Percentiles rank a stretch among this genome's conserved stretches.
phyloP scores from a whole-genome alignment of 2,329 filamentous ascomycete genomes.

The Aschersonia sp. region DNA sequence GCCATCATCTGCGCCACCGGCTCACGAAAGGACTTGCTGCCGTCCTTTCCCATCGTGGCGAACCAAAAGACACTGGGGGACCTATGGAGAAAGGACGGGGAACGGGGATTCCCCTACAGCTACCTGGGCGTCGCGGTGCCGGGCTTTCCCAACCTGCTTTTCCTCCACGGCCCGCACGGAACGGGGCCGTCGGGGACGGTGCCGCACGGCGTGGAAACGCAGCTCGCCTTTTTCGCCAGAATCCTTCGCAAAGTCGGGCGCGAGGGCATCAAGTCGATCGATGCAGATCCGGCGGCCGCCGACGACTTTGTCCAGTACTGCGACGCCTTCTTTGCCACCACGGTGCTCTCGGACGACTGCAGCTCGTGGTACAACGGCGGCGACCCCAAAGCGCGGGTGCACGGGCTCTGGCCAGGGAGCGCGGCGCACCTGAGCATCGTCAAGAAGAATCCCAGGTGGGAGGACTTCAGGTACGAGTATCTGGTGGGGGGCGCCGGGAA shows the following conservation, averaged over 20 bases:
- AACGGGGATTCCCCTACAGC: slow-evolving; percentile 48
- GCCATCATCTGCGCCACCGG: slow-evolving; percentile 56
- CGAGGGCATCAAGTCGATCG: slow-evolving; percentile 50
- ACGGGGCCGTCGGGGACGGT: slow-evolving; percentile 49
- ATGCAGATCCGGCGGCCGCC: slow-evolving; percentile 39
- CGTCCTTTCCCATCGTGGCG: slow-evolving; percentile 44
- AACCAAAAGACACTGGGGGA: slow-evolving; percentile 35
- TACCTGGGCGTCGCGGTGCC: slow-evolving; percentile 51
- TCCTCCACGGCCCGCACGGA: slow-evolving; percentile 45
- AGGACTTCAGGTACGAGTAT: slow-evolving; percentile 38
- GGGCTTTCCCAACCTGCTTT: slow-evolving; percentile 53
- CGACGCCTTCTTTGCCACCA: slow-evolving; percentile 38
- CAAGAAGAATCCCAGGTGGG: slow-evolving; percentile 37
- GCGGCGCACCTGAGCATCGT: slow-evolving; percentile 46
- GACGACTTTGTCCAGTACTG: slow-evolving; percentile 50
- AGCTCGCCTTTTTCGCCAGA: slow-evolving; percentile 50
- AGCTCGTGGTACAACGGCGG: slow-evolving; percentile 61
- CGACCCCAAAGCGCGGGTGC: slow-evolving; percentile 44
- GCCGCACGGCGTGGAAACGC: slow-evolving; percentile 51
- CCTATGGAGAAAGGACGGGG: slow-evolving; percentile 40
- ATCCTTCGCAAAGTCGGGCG: slow-evolving; percentile 50
- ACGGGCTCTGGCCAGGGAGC: slow-evolving; percentile 57
- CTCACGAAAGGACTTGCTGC: slow-evolving; percentile 42
- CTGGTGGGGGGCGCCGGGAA: slow-evolving; percentile 24
- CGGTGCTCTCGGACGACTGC: slow-evolving; percentile 46